Evolutionary conservation across 805 yeast genomes (phyloP).

Genomic region (Pichia deserticola): DNA sequence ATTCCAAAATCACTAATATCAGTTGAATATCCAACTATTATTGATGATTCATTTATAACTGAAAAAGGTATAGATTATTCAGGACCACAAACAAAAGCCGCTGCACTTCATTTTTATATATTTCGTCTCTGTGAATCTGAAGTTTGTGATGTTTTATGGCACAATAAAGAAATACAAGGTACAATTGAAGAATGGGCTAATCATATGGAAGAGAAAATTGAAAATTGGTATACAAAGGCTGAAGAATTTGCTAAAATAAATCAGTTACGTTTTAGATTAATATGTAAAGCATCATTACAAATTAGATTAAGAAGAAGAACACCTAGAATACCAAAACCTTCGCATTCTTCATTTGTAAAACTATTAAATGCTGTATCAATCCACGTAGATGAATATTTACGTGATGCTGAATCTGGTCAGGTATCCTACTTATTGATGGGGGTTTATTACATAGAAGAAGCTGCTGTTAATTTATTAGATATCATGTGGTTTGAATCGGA

Average conservation of each 20-base stretch:
- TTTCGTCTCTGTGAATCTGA: slow-evolving; percentile 11
- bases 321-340: slow-evolving; percentile 9
- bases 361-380: slow-evolving; percentile 1
- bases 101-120: slow-evolving; percentile 11
- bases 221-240: slow-evolving; percentile 10
- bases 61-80: slow-evolving; percentile 10
- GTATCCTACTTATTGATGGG: slow-evolving; percentile 10
- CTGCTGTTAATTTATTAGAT: slow-evolving; percentile 8
- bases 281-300: slow-evolving; percentile 9
- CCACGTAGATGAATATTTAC: slow-evolving; percentile 9
- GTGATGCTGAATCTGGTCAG: slow-evolving; percentile 7
- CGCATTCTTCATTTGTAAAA: background rate
- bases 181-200: slow-evolving; percentile 5
- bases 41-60: slow-evolving; percentile 11
- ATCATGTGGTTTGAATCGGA: slow-evolving; percentile 11
- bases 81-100: slow-evolving; percentile 13
- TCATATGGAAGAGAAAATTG: slow-evolving; percentile 7
- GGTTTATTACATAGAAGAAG: slow-evolving; percentile 8
- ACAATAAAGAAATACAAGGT: slow-evolving; percentile 4
- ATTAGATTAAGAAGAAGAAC: slow-evolving; percentile 10
- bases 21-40: slow-evolving; percentile 6
- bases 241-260: slow-evolving; percentile 12
- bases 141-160: slow-evolving; percentile 12
- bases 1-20: slow-evolving; percentile 7
- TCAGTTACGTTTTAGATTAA: slow-evolving; percentile 11